Conservation (phyloP, 169 alveolate genomes). For the Hepatocystis sp. region DNA sequence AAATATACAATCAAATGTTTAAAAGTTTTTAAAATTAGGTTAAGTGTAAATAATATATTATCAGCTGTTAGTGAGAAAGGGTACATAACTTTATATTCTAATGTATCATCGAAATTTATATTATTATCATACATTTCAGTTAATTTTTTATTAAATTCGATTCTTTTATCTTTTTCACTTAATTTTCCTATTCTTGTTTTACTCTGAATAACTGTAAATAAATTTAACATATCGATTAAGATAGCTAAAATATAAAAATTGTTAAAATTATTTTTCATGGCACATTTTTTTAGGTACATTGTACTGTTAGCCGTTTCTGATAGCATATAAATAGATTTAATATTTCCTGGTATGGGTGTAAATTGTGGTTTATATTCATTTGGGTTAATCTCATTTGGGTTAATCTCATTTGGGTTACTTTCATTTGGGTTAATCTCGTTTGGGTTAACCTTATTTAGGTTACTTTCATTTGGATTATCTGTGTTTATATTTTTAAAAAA, state of each 20-base stretch:
- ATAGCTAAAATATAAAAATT: constrained; percentile 52
- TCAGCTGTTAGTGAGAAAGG: constrained; percentile 75
- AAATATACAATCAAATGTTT: constrained; percentile 70
- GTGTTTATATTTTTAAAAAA: too few relatives aligned
- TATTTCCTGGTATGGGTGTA: constrained; percentile 61
- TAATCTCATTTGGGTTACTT: too few relatives aligned
- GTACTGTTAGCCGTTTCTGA: constrained; percentile 72
- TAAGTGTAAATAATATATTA: constrained; percentile 47
- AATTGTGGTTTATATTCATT: constrained; percentile 22
- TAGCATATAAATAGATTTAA: constrained; percentile 71
- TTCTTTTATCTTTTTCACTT: constrained; percentile 51
- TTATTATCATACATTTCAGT: constrained; percentile 64
- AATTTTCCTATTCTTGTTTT: constrained; percentile 53
- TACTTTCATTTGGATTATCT: too few relatives aligned
- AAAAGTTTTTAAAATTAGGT: constrained; percentile 58
- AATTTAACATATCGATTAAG: constrained; percentile 41
- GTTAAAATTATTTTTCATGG: constrained; percentile 60
- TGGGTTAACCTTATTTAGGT: too few relatives aligned
- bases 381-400: too few relatives aligned
- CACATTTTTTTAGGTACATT: constrained; percentile 39
- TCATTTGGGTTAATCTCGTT: too few relatives aligned
- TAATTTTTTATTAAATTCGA: constrained; percentile 55
- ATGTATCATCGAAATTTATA: constrained; percentile 50
- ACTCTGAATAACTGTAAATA: constrained; percentile 67
- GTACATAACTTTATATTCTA: constrained; percentile 75